Evolutionary conservation across 495 filamentous ascomycete species (phyloP).

Genomic region (Beverwykella pulmonaria): DNA sequence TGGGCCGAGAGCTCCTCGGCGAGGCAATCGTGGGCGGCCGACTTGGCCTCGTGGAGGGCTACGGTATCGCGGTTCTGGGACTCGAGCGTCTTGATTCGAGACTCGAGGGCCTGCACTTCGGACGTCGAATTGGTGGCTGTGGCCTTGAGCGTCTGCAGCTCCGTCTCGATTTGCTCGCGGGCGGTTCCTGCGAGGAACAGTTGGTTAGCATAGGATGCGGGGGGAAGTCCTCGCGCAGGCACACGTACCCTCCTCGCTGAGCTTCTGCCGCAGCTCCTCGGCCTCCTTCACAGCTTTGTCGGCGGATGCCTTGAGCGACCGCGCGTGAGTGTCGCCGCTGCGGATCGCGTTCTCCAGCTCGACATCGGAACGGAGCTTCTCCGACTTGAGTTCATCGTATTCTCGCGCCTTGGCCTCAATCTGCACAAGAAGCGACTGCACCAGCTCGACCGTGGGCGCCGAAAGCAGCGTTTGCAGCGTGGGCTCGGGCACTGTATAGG

Average conservation of each 20-base stretch:
- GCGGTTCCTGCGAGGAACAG: constrained; percentile 56
- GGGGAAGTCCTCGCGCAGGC: background rate
- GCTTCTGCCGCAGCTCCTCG: constrained; percentile 71
- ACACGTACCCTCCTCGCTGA: constrained; percentile 74
- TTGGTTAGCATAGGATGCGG: constrained; percentile 22
- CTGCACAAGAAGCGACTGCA: constrained; percentile 65
- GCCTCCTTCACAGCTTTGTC: constrained; percentile 80
- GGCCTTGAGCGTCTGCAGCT: constrained; percentile 77
- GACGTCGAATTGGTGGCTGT: constrained; percentile 73
- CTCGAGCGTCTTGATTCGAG: constrained; percentile 82
- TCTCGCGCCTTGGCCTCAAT: constrained; percentile 76
- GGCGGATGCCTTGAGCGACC: constrained; percentile 73
- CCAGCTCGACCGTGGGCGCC: constrained; percentile 75
- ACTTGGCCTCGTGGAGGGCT: constrained; percentile 84
- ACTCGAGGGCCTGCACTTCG: constrained; percentile 72
- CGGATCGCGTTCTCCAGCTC: constrained; percentile 88
- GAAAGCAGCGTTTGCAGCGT: constrained; percentile 68
- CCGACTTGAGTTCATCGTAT: constrained; percentile 72
- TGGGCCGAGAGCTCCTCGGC: constrained; percentile 82
- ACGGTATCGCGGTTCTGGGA: constrained; percentile 88
- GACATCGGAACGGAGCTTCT: constrained; percentile 84
- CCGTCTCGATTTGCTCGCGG: constrained; percentile 70
- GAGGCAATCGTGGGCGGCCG: constrained; percentile 79
- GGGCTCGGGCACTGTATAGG: constrained; percentile 70
- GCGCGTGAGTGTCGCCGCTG: constrained; percentile 74